These are phyloP conservation scores for Strigomonas culicis DNA, from an alignment of 208 protist species.

Conservation along the genomic window DNA sequence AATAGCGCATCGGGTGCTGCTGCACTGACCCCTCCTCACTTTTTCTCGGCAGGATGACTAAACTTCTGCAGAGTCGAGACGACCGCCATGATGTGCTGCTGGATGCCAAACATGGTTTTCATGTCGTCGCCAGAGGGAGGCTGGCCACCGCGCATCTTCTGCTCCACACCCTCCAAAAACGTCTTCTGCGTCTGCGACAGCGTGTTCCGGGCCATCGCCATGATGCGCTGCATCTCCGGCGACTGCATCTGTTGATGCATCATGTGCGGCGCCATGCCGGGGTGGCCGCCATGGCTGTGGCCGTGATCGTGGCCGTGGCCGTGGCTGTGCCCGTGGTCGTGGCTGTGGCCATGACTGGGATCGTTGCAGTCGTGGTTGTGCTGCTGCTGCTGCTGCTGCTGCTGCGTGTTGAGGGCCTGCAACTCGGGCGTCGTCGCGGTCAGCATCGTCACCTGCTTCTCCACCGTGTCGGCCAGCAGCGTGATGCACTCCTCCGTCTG, in stretches of 20 bases:
- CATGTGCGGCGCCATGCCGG: not conserved
- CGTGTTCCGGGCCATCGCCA: constrained; percentile 73
- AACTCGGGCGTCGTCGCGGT: constrained; percentile 39
- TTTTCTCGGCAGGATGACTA: not conserved
- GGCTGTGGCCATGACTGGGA: constrained; percentile 14
- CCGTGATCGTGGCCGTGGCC: constrained; percentile 27
- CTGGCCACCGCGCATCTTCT: constrained; percentile 46
- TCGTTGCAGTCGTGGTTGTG: constrained; percentile 17
- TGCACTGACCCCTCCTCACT: constrained; percentile 3
- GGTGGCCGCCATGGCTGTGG: constrained; percentile 23
- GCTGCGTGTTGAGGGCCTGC: constrained; percentile 10
- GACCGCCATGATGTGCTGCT: constrained; percentile 71
- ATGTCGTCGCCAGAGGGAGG: constrained; percentile 56
- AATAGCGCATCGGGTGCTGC: not conserved
- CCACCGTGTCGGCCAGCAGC: constrained; percentile 49
- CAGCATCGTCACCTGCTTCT: constrained; percentile 48
- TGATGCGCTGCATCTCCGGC: constrained; percentile 39
- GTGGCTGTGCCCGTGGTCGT: constrained; percentile 21
- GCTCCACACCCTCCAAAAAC: constrained; percentile 58
- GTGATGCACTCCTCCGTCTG: constrained; percentile 58
- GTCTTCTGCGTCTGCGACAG: constrained; percentile 44
- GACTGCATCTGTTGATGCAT: constrained; percentile 4
- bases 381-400: constrained; percentile 16
- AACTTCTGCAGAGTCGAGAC: constrained; percentile 77
- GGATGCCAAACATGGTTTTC: constrained; percentile 65